A percentile compares a stretch with the other conserved stretches of the same genome.
These are phyloP conservation scores for Crepidotus variabilis DNA, from an alignment of 768 basidiomycete species.

Conservation along the genomic window DNA sequence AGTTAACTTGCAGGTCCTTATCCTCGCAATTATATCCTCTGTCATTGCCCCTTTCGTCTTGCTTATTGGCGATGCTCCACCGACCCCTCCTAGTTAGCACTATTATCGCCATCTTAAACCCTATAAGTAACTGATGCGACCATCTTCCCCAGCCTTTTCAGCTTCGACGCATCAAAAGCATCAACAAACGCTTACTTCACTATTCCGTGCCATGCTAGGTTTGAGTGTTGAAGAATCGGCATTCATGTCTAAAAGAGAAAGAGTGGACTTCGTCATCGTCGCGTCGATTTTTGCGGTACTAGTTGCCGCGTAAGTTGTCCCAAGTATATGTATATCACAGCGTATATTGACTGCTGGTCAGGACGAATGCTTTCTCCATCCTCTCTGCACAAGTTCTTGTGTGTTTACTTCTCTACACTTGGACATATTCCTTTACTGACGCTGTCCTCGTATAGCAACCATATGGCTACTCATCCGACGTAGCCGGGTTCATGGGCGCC, in stretches of 20 bases:
- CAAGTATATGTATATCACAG: background rate
- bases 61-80: constrained; percentile 58
- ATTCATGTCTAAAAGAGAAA: constrained; percentile 61
- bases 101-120: background rate
- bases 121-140: background rate
- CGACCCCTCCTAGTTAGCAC: constrained; percentile 71
- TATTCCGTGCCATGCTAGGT: constrained; percentile 53
- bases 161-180: constrained; percentile 61
- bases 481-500: constrained; percentile 68
- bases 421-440: background rate
- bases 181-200: constrained; percentile 48
- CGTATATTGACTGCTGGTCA: constrained; percentile 18
- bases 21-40: constrained; percentile 70
- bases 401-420: constrained; percentile 17
- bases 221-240: constrained; percentile 34
- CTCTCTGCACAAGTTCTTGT: constrained; percentile 70
- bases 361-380: constrained; percentile 60
- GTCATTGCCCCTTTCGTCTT: constrained; percentile 56
- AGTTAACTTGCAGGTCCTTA: constrained; percentile 47
- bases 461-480: constrained; percentile 62
- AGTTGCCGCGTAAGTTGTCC: constrained; percentile 51
- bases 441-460: constrained; percentile 45
- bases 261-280: constrained; percentile 67
- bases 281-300: constrained; percentile 58
- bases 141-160: constrained; percentile 49